Percentiles rank a stretch among this genome's conserved stretches.
Conservation (phyloP, 2,329 filamentous ascomycete genomes). For the Aspergillus pseudonomiae region DNA sequence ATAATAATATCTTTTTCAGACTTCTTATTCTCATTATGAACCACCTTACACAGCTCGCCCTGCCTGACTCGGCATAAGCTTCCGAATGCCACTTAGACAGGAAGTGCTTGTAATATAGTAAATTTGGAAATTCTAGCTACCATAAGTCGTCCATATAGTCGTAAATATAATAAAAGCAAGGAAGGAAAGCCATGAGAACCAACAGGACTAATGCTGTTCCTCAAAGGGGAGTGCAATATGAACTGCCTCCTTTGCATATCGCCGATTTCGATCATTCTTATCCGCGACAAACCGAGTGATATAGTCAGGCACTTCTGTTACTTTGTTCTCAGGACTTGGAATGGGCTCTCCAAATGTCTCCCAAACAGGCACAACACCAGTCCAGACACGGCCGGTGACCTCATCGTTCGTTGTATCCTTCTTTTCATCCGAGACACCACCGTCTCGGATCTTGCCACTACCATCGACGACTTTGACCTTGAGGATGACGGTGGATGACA, state of each 20-base stretch:
- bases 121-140: not conserved
- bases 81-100: too few species aligned
- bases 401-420: slow-evolving; percentile 55
- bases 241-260: slow-evolving; percentile 45
- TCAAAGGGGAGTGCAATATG: slow-evolving; percentile 30
- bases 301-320: slow-evolving; percentile 64
- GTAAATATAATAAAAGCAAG: not conserved
- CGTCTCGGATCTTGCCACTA: slow-evolving; percentile 73
- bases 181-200: not conserved
- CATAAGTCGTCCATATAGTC: not conserved
- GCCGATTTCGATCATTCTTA: slow-evolving; percentile 48
- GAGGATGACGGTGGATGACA: slow-evolving; percentile 74
- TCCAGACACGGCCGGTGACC: slow-evolving; percentile 58
- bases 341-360: slow-evolving; percentile 66
- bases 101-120: not conserved
- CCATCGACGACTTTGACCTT: slow-evolving; percentile 69
- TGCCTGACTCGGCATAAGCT: too few species aligned
- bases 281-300: slow-evolving; percentile 57
- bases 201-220: slow-evolving; percentile 31
- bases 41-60: too few species aligned
- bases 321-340: slow-evolving; percentile 60
- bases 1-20: too few species aligned
- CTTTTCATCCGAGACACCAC: slow-evolving; percentile 64
- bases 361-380: slow-evolving; percentile 67
- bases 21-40: too few species aligned